Conservation (phyloP, 495 filamentous ascomycete genomes). For the Aspergillus biplanus region DNA sequence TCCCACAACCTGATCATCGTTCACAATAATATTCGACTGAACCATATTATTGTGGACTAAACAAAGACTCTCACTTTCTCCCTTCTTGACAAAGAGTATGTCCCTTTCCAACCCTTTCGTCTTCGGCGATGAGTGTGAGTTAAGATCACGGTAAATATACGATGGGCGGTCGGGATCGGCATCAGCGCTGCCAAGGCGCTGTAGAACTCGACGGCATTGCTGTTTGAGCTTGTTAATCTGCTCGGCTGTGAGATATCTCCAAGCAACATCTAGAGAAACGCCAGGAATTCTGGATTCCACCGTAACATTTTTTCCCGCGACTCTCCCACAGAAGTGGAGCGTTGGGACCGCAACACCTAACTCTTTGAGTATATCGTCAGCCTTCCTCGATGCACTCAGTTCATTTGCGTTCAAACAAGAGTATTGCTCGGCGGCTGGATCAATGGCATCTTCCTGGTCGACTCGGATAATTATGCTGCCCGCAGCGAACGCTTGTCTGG, state of each 20-base stretch:
- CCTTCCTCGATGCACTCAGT: constrained; percentile 42
- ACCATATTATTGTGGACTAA: constrained; percentile 46
- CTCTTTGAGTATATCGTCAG: constrained; percentile 38
- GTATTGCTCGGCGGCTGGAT: constrained; percentile 34
- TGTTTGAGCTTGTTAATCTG: constrained; percentile 41
- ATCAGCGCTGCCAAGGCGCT: constrained; percentile 33
- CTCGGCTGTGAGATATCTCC: constrained; percentile 40
- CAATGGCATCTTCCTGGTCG: constrained; percentile 35
- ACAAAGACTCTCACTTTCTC: constrained; percentile 30
- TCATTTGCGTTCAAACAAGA: constrained; percentile 65
- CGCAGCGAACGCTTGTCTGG: constrained; percentile 42
- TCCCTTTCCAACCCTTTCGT: constrained; percentile 32
- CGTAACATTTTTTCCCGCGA: constrained; percentile 46
- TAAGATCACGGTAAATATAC: constrained; percentile 44
- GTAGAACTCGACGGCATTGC: constrained; percentile 42
- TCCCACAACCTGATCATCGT: constrained; percentile 42
- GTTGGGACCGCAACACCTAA: constrained; percentile 43
- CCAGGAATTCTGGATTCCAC: constrained; percentile 49
- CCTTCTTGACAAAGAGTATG: constrained; percentile 38
- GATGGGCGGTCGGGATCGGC: constrained; percentile 34
- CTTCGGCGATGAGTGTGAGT: constrained; percentile 35
- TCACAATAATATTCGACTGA: constrained; percentile 45
- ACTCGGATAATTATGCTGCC: constrained; percentile 46
- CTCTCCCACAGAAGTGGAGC: constrained; percentile 43
- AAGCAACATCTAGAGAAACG: constrained; percentile 48